These are phyloP conservation scores for Vigna nakashimae DNA, from an alignment of 306 rosid genomes.

Conservation along the genomic window DNA sequence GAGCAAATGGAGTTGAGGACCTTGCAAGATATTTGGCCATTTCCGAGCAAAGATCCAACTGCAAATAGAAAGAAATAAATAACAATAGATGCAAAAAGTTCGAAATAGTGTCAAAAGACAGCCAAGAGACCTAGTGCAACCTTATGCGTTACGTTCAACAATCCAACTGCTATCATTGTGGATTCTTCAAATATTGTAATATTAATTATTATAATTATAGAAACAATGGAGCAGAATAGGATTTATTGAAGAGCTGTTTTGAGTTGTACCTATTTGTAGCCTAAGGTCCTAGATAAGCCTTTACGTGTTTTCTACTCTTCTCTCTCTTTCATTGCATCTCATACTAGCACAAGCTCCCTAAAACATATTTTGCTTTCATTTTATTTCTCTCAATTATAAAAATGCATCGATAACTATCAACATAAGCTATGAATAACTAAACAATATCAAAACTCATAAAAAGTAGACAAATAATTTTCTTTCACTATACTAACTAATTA, in stretches of 20 bases:
- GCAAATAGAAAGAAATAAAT: conserved; percentile 44
- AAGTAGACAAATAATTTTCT: background rate
- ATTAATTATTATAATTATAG: background rate
- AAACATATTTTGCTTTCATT: too few relatives aligned
- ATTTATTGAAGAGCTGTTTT: too few relatives aligned
- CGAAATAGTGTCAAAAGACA: background rate
- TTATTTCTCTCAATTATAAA: background rate
- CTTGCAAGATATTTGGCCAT: conserved; percentile 96
- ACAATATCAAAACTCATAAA: background rate
- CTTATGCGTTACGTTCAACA: conserved; percentile 8
- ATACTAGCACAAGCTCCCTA: too few relatives aligned
- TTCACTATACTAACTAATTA: background rate
- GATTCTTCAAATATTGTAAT: background rate
- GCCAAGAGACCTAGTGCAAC: background rate
- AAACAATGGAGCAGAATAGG: too few relatives aligned
- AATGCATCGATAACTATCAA: conserved; percentile 2
- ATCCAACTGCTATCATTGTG: conserved; percentile 10
- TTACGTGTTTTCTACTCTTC: too few relatives aligned
- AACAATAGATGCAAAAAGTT: conserved; percentile 12
- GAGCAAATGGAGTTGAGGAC: conserved; percentile 86
- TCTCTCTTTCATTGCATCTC: too few relatives aligned
- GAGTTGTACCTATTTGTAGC: too few relatives aligned
- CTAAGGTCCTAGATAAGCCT: too few relatives aligned
- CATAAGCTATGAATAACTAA: conserved; percentile 16
- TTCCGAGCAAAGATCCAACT: conserved; percentile 99